Base-by-base conservation (phyloP, 768 basidiomycete species). In the Hericium coralloides region DNA sequence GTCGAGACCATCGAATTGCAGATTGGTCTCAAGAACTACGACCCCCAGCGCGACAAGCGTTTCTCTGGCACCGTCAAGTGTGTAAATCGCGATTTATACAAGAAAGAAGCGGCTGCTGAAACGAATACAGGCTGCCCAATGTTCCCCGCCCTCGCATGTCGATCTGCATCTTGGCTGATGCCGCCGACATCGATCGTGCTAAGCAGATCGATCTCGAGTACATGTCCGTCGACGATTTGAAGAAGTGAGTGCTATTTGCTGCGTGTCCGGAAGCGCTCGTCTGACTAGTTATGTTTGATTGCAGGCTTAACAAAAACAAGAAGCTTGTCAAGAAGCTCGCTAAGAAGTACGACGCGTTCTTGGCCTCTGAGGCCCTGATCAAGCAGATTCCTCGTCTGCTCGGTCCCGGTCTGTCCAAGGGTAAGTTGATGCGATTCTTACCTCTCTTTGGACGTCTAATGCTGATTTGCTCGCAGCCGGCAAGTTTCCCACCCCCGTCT, bases 261-360 rank as follows among this genome's bases (percentile, higher is more conserved):
- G 26, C 37, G 2, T n/a, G 4, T 3, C 14, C 18, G 14, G n/a
- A 6, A 31, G 37, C 12, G 14, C 15, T 20, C 31, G 9, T 56
- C 41, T 49, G 14, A 43, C 51, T 41, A 18, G 38, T 26, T 12
- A 52, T n/a, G 58, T 56, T 49, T 18, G 12, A 49, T 15, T n/a
- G 22, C 49, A 92, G 90, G 76, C 83, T 98, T 63, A 97, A 95
- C 87, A 95, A 97, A 80, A 99, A 98, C 84, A 98, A 99, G 82
- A 99, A 99, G 79, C 91, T 99, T 60, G 97, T 98, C 70, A 99
- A 98, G 83, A 97, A 97, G 79, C 90, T 98, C 65, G 95, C 95
- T 64, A 98, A 98, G 82, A 98, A 98, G 73, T 95, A 98, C 78
- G 95, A 99, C 67, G 94, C 95, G 58, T 99, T 99, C 87, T 78